Conservation (phyloP, 2,329 filamentous ascomycete species). For the Curvularia eragrostidis region DNA sequence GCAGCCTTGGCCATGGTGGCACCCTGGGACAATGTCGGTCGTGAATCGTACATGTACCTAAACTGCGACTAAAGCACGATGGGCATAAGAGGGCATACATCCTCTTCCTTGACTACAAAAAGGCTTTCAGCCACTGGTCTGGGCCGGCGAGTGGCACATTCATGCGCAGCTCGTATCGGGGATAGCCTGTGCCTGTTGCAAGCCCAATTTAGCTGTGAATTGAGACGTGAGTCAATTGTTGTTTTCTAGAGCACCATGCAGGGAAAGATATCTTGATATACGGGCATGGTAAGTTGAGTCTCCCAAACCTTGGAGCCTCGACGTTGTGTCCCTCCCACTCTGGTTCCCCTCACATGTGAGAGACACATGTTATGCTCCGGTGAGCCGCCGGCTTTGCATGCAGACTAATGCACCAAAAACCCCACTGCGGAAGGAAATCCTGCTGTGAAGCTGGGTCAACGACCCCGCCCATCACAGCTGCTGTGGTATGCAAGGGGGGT, state of each 20-base stretch:
- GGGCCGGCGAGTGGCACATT: not conserved
- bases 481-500: not conserved
- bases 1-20: conserved; percentile 5
- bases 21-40: conserved; percentile 7
- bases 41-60: conserved; percentile 12
- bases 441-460: not conserved
- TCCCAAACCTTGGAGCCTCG: not conserved
- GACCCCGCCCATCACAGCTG: not conserved
- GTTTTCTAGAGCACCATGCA: not conserved
- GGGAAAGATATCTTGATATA: not conserved
- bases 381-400: not conserved
- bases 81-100: not conserved
- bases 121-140: not conserved
- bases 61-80: conserved; percentile 8
- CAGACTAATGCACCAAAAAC: not conserved
- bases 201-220: too few species aligned
- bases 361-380: not conserved
- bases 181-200: not conserved
- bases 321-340: too few species aligned
- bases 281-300: not conserved
- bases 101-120: not conserved
- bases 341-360: not conserved
- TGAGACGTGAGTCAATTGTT: not conserved
- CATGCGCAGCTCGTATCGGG: not conserved
- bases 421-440: not conserved